Base-by-base conservation (phyloP, 2,329 filamentous ascomycete species). In the Pseudocercospora eumusae region DNA sequence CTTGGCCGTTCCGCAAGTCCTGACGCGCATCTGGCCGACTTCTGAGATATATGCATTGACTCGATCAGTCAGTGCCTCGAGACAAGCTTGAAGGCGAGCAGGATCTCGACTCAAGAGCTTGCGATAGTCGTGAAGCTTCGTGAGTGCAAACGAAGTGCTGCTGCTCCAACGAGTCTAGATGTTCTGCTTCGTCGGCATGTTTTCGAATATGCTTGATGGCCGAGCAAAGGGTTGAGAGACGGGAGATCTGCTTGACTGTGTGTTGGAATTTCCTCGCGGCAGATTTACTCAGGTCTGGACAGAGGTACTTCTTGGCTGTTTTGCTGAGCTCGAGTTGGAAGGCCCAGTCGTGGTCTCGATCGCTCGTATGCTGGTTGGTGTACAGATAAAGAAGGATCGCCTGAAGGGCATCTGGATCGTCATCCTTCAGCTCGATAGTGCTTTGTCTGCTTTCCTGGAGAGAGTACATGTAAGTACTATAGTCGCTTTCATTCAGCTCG, bases 371-470 rank as follows among this genome's bases (percentile, higher is more conserved):
- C 5, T 45, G 13, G 13, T 31, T 20, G 2, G 59, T 36, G 50
- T 64, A 64, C n/a, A 64, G 25, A 15, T 64, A 62, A 21, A 20
- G 47, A 9, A 64, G 42, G 15, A 64, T 33, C 15, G 60, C 42
- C 15, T 64, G 47, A 13, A 64, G 55, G 1, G 59, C 62, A 40
- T 62, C 62, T 2, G 62, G 62, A 28, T 64, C 55, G 45, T 64
- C 59, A 2, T 64, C 62, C 20, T 47, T 55, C n/a, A 64, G 50
- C 59, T 64, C 55, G n/a, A 64, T 25, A 10, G 36, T 44, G 6
- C 56, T 52, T 15, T 49, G 40, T 9, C 33, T 31, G 28, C 59
- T 57, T 33, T 61, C 36, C 58, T 61, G 44, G 15, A 4, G 11
- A 10, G 10, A 9, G 5, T 60, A 25, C n/a, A n/a, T n/a, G n/a